A percentile compares a stretch with the other conserved stretches of the same genome.
Conservation (phyloP, 192 early-diverging fungal genomes). For the Entomortierella parvispora region DNA sequence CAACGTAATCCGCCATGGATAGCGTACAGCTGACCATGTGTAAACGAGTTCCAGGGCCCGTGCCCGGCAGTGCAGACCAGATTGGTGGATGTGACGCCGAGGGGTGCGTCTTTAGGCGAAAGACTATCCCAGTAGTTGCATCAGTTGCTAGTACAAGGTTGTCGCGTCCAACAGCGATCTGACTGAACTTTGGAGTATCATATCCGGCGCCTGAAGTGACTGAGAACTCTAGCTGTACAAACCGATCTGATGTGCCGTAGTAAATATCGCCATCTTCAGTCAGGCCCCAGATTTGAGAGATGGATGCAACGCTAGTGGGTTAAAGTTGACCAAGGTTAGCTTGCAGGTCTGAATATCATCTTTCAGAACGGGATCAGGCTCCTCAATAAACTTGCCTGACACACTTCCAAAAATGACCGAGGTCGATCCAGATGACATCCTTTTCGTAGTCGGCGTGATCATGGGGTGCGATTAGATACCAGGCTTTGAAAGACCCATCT, state of each 20-base stretch:
- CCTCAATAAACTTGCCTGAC: constrained; percentile 47
- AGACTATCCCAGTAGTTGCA: constrained; percentile 33
- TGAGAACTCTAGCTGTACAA: constrained; percentile 22
- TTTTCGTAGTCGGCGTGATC: constrained; percentile 29
- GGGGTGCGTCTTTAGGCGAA: constrained; percentile 31
- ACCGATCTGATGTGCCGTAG: constrained; percentile 35
- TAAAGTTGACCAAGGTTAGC: neutral
- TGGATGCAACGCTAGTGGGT: constrained; percentile 26
- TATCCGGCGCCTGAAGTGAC: constrained; percentile 43
- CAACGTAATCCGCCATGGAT: constrained; percentile 26
- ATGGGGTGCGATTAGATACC: constrained; percentile 42
- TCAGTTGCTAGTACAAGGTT: constrained; percentile 38
- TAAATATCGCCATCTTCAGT: constrained; percentile 24
- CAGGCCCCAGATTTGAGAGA: constrained; percentile 49
- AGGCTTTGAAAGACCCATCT: constrained; percentile 21
- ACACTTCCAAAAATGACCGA: constrained; percentile 44
- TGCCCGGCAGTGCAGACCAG: constrained; percentile 33
- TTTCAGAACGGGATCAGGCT: too few relatives aligned
- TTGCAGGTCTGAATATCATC: neutral
- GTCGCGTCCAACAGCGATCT: constrained; percentile 38
- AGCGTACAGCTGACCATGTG: constrained; percentile 22
- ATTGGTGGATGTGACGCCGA: constrained; percentile 30
- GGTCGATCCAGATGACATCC: constrained; percentile 44
- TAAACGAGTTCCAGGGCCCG: constrained; percentile 12
- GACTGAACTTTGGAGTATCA: constrained; percentile 23